Evolutionary conservation across 345 rosid species (phyloP), one percentile per base, ranked within the genome.

Genomic region (Ricinus communis): DNA sequence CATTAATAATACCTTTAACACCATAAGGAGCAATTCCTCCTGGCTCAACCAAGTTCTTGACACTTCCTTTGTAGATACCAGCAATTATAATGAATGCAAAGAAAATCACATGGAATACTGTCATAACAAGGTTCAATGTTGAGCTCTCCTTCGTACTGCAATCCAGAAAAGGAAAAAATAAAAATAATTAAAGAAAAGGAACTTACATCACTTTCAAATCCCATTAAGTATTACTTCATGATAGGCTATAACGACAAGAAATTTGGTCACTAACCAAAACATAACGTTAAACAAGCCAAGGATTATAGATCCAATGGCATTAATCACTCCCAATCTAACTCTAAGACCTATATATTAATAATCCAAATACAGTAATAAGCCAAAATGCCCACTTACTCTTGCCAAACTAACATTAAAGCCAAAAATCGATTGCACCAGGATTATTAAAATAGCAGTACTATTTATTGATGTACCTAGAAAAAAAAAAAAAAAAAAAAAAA

Each of bases 91-190:
- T 82, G 77, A 93, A 93, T 8, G 86, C 98, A 70, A 93, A 89
- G 85, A 93, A 89, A 40, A 88, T n/a, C 60, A 91, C 79, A 75
- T 91, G 98, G 67, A 87, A 88, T 73, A 86, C 82, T 60, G 98
- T 93, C 93, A 93, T 93, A 14, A 87, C 70, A 16, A 89, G 79
- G 86, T 93, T 93, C 86, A 91, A 46, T 57, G 80, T 80, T 8
- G 98, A 93, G 83, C 97, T 89, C 68, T 93, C 94, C 88, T 91
- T 93, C 53, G 98, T 93, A 75, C 98, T 90, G 96, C 85, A 84
- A 71, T 45, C 54, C 51, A 40, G n/a, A 36, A 36, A 67, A 36
- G 25, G 9, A 58, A 38, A 30, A 53, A 38, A 38, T 38, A 38
- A 47, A 27, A 65, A 5, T 8, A 27, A 11, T 9, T 9, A 46